Evolutionary conservation across 768 basidiomycete genomes (phyloP).

Genomic region (Leucosporidium yakuticum): DNA sequence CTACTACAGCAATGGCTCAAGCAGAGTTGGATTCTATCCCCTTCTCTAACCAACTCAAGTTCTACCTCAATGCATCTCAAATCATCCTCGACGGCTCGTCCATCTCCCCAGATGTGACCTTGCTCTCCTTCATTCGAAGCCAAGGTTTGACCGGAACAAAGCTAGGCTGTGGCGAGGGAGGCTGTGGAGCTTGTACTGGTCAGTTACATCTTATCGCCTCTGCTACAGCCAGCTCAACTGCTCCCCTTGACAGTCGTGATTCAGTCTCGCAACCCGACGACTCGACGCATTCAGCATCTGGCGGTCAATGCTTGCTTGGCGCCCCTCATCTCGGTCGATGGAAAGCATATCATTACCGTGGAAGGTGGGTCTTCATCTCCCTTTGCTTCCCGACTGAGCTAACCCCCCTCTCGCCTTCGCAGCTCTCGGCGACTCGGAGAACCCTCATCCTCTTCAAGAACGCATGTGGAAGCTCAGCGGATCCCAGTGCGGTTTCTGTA

Average conservation of each 20-base stretch:
- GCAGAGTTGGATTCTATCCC: too few relatives aligned
- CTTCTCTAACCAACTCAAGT: constrained; percentile 11
- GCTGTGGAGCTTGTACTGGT: constrained; percentile 36
- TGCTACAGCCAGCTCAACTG: neutral
- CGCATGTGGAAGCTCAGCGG: constrained; percentile 28
- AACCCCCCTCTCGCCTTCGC: too few relatives aligned
- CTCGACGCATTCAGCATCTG: constrained; percentile 14
- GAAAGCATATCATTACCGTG: constrained; percentile 38
- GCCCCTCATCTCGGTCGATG: constrained; percentile 35
- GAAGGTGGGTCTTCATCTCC: constrained; percentile 9
- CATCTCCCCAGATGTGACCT: constrained; percentile 34
- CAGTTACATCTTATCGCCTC: neutral
- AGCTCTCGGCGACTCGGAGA: constrained; percentile 29
- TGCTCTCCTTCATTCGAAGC: constrained; percentile 37
- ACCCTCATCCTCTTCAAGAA: constrained; percentile 39
- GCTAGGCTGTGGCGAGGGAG: constrained; percentile 38
- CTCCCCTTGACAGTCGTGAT: neutral
- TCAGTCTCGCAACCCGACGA: neutral
- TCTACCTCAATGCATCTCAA: constrained; percentile 32
- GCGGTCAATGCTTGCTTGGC: constrained; percentile 39
- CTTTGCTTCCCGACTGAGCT: too few relatives aligned
- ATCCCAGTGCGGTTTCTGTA: constrained; percentile 18
- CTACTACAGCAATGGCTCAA: too few relatives aligned
- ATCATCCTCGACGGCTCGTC: constrained; percentile 29
- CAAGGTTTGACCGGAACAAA: constrained; percentile 39